These are phyloP conservation scores for Aspergillus thermomutatus DNA, from an alignment of 2,329 filamentous ascomycete genomes.

Conservation along the genomic window DNA sequence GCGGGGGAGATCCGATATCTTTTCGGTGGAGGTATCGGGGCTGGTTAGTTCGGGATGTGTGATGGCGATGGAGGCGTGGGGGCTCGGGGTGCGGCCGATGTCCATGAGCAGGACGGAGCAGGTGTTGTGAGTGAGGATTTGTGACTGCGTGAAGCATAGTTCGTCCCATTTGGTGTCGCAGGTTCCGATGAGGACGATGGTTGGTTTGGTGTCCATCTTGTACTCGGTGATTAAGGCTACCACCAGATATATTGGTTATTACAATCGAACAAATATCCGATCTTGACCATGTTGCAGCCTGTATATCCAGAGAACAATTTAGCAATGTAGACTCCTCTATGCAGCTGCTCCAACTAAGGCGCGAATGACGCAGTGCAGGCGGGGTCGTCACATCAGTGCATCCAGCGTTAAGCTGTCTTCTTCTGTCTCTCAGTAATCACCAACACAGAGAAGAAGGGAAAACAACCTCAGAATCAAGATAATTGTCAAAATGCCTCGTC, in stretches of 20 bases:
- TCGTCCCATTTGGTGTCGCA: constrained; percentile 64
- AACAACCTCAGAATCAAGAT: background rate
- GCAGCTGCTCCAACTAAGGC: too few relatives aligned
- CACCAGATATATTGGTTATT: too few relatives aligned
- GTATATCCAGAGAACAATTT: too few relatives aligned
- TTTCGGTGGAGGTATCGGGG: constrained; percentile 23
- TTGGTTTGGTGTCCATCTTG: constrained; percentile 21
- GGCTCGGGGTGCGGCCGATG: constrained; percentile 48
- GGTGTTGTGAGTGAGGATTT: constrained; percentile 36
- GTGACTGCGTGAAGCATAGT: constrained; percentile 52
- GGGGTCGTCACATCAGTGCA: too few relatives aligned
- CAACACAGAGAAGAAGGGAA: background rate
- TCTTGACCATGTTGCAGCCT: too few relatives aligned
- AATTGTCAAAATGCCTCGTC: constrained; percentile 51
- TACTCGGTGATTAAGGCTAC: background rate
- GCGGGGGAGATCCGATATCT: constrained; percentile 44
- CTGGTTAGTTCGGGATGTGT: constrained; percentile 36
- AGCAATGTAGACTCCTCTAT: too few relatives aligned
- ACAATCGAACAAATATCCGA: too few relatives aligned
- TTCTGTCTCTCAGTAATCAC: background rate
- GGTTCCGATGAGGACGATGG: constrained; percentile 58
- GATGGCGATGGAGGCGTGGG: constrained; percentile 49
- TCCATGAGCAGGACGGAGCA: constrained; percentile 51
- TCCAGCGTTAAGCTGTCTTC: background rate
- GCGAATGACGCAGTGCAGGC: too few relatives aligned